Evolutionary conservation across 371 early-diverging fungal species (phyloP), one percentile per base, ranked within the genome.

Genomic region (Mortierella sp.): DNA sequence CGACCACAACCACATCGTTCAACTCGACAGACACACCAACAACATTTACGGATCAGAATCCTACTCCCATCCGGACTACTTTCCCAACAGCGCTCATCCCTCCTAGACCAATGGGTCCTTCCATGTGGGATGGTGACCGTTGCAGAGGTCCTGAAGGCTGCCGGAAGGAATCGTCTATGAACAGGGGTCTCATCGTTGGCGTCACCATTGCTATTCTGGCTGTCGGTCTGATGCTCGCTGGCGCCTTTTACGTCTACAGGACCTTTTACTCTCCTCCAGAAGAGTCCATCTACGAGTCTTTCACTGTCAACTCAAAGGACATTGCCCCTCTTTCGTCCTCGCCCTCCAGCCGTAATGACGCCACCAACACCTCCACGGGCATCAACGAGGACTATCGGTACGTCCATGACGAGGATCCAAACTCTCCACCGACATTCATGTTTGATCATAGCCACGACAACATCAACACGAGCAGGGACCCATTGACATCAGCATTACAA

Each of bases 371-470:
- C 6, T 12, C 21, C 9, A 49, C 37, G 14, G 27, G 22, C 3
- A 57, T 31, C 29, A 1, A n/a, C 25, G 12, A 52, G 16, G 48
- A 48, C 17, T 67, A 54, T 27, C n/a, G 31, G 16, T 67, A 67
- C 29, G 17, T 28, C 31, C 67, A 60, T 12, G 59, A 58, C 6
- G 49, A 59, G 24, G 59, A 66, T 3, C 47, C 53, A 19, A 54
- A 48, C 16, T 19, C 47, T 14, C 31, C 43, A 17, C 59, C 66
- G 8, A 34, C 24, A 43, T 66, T 66, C 54, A 58, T 66, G 66
- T 66, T 66, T 19, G 37, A 66, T 25, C 66, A 66, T 28, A 22
- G 54, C 19, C 66, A 41, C 19, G 66, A 59, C 39, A 66, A 66
- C 47, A 54, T 66, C 28, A 53, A 59, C 39, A 66, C 67, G 17